Percentiles rank a stretch among this genome's conserved stretches.
Evolutionary conservation across 345 rosid species (phyloP).

Genomic region (Arabidopsis suecica): DNA sequence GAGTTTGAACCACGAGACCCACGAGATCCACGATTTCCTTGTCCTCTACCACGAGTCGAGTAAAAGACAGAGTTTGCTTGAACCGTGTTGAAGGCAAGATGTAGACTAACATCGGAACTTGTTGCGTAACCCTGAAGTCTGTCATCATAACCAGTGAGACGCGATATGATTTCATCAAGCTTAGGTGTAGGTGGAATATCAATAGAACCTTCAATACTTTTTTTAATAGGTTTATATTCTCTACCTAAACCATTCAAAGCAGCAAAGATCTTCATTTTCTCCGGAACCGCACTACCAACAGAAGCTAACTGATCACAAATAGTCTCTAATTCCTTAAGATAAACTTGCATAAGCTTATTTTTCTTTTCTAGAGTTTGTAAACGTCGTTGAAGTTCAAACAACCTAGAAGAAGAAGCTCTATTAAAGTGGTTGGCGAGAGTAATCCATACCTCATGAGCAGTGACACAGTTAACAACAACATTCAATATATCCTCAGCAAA

Average conservation of each 20-base stretch:
- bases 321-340: background rate
- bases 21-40: no score
- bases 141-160: no score
- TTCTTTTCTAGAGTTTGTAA: no score
- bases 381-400: no score
- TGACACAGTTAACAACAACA: background rate
- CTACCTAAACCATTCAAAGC: background rate
- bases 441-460: background rate
- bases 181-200: background rate
- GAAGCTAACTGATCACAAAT: background rate
- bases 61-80: no score
- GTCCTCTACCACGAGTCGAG: no score
- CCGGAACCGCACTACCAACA: background rate
- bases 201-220: background rate
- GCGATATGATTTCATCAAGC: background rate
- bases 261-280: background rate
- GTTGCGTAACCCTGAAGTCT: no score
- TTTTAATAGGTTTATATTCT: background rate
- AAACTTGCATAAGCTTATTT: no score
- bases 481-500: background rate
- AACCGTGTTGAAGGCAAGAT: no score
- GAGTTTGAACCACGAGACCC: no score
- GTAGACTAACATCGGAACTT: no score
- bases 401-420: no score
- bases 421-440: background rate